Evolutionary conservation across 768 basidiomycete genomes (phyloP).

Genomic region (Asterophora parasitica): DNA sequence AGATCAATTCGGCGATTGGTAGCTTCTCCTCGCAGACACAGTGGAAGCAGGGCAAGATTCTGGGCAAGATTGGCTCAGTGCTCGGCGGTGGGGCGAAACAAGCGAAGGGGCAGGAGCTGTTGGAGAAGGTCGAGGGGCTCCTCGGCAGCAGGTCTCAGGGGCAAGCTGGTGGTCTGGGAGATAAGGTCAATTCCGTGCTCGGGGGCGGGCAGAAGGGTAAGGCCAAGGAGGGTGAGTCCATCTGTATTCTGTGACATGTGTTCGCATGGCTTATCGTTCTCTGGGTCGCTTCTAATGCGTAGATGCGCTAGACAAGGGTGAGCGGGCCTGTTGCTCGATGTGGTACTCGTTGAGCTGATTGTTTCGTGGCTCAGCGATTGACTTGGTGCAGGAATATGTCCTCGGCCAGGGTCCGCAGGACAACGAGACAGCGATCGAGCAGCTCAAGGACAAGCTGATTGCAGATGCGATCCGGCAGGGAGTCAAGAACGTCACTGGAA

Average conservation of each 20-base stretch:
- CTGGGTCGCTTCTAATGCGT: not conserved
- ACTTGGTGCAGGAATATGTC: constrained; percentile 38
- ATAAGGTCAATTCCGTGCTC: constrained; percentile 17
- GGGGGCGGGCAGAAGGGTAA: constrained; percentile 18
- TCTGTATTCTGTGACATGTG: constrained; percentile 31
- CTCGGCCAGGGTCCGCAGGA: constrained; percentile 31
- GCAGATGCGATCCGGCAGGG: constrained; percentile 26
- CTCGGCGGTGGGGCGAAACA: constrained; percentile 4
- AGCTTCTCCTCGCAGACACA: not conserved
- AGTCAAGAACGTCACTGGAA: constrained; percentile 29
- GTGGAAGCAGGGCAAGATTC: too few relatives aligned
- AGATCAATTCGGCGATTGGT: constrained; percentile 11
- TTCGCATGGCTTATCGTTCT: too few relatives aligned
- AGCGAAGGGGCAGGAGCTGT: constrained; percentile 10
- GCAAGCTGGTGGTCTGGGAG: constrained; percentile 2
- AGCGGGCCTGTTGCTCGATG: not conserved
- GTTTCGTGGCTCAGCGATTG: constrained; percentile 25
- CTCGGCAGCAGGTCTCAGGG: too few relatives aligned
- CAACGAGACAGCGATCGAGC: constrained; percentile 36
- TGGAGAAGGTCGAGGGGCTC: too few relatives aligned
- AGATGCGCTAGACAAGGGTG: constrained; percentile 28
- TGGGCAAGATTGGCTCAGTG: too few relatives aligned
- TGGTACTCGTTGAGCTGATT: too few relatives aligned
- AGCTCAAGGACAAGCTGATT: constrained; percentile 37
- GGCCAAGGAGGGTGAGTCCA: constrained; percentile 16